Base-by-base conservation (phyloP, 345 rosid genomes). In the Hibiscus tridactylites region DNA sequence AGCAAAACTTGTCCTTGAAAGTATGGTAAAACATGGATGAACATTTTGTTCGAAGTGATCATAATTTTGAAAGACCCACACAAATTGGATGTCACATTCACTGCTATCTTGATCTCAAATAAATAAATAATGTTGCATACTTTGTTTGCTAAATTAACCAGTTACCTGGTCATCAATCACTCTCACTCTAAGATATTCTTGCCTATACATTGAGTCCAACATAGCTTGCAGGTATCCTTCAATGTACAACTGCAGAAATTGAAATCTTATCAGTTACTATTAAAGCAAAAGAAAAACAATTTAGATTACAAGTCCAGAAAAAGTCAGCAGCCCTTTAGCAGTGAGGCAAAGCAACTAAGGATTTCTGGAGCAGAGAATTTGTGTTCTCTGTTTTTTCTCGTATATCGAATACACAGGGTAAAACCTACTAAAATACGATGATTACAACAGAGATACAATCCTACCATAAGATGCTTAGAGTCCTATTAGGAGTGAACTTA, bases 141-240 rank as follows among this genome's bases (percentile, higher is more conserved):
- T 12, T 26, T 42, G 15, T 44, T n/a, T 26, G 21, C 39, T 58
- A 47, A 6, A 49, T 33, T 49, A 54, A 73, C 26, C 21, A 64
- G 39, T 77, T 81, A 89, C 97, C 96, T 90, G 92, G 88, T 93
- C 88, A 61, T 93, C 92, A 49, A 90, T 84, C 74, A 93, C 92
- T 85, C 90, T 86, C 78, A 93, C 97, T 78, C 93, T 81, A 64
- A 93, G 91, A 83, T 93, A 93, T 78, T 91, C 98, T 81, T 91
- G 98, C 75, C 90, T 88, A 74, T 88, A 93, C 85, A 84, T 83
- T 8, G 89, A 63, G 81, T 93, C 96, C 87, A 93, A 74, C 97
- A 93, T 90, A 65, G 98, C 98, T 85, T 91, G 96, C 73, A 91
- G 87, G 84, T 91, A 93, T 70, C 98, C 97, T 85, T 93, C 97